A percentile compares a stretch with the other conserved stretches of the same genome.
Evolutionary conservation across 2,329 filamentous ascomycete genomes (phyloP).

Genomic region (Stagonosporopsis chrysanthemi): DNA sequence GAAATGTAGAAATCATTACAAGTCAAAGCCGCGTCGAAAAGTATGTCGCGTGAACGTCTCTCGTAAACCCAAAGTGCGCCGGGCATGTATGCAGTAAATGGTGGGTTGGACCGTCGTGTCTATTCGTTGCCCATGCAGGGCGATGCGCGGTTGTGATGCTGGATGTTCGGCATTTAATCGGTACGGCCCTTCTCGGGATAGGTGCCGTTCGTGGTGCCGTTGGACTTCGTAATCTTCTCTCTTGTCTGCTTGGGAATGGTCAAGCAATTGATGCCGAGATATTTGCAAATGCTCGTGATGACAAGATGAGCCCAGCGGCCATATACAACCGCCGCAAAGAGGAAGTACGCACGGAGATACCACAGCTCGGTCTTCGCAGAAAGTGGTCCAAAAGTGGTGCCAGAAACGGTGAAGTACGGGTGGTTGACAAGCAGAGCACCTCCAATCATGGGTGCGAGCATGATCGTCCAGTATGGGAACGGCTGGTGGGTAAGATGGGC

Average conservation of each 20-base stretch:
- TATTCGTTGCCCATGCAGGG: background rate
- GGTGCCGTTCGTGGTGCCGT: constrained; percentile 39
- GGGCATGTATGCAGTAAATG: constrained; percentile 11
- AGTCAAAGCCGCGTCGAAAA: constrained; percentile 9
- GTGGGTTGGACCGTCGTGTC: constrained; percentile 13
- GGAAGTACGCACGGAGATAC: constrained; percentile 85
- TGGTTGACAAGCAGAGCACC: constrained; percentile 85
- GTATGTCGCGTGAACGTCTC: constrained; percentile 14
- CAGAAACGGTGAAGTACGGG: constrained; percentile 65
- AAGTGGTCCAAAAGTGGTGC: constrained; percentile 64
- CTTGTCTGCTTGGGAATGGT: constrained; percentile 67
- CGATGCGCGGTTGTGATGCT: background rate
- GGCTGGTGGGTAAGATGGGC: constrained; percentile 92
- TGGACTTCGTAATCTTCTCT: constrained; percentile 39
- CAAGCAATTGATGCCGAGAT: constrained; percentile 91
- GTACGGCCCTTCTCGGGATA: constrained; percentile 43
- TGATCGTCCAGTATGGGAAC: constrained; percentile 95
- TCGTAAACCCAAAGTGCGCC: constrained; percentile 16
- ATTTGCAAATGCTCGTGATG: constrained; percentile 88
- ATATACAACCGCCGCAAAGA: constrained; percentile 85
- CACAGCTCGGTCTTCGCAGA: constrained; percentile 72
- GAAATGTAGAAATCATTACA: constrained; percentile 9
- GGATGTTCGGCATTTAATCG: constrained; percentile 29
- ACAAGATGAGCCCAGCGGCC: constrained; percentile 92
- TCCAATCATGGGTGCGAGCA: constrained; percentile 84